These are phyloP conservation scores for Suillus hirtellus DNA, from an alignment of 768 basidiomycete species.

Conservation along the genomic window DNA sequence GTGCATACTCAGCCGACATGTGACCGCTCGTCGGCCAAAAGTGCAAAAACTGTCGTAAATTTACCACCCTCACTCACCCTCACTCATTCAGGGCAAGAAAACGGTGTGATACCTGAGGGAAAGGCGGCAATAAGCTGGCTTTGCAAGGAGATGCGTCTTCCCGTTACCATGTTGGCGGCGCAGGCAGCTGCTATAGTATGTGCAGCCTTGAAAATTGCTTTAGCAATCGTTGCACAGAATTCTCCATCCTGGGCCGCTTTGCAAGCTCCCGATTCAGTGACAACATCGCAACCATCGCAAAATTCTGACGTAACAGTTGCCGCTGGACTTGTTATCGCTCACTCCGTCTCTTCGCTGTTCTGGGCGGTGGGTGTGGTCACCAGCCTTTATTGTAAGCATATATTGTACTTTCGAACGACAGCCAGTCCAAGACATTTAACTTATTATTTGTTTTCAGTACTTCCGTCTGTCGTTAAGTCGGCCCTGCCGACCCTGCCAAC, in stretches of 20 bases:
- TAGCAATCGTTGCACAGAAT: constrained; percentile 12
- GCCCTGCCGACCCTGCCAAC: not conserved
- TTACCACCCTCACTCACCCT: constrained; percentile 12
- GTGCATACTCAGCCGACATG: constrained; percentile 14
- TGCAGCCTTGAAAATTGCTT: constrained; percentile 24
- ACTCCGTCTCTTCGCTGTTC: constrained; percentile 21
- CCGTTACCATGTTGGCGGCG: constrained; percentile 15
- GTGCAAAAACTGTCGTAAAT: not conserved
- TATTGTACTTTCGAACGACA: no score
- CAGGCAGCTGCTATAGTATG: constrained; percentile 26
- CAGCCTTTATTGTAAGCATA: constrained; percentile 25
- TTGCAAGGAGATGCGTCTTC: constrained; percentile 12
- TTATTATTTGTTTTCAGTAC: constrained; percentile 1
- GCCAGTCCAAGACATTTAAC: not conserved
- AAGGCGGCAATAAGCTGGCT: not conserved
- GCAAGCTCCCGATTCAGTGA: not conserved
- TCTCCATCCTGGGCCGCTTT: not conserved
- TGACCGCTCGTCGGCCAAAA: not conserved
- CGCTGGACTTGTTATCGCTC: constrained; percentile 21
- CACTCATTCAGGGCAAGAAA: not conserved
- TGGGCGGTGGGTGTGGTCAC: constrained; percentile 26
- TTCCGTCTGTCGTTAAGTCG: not conserved
- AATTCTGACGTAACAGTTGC: not conserved
- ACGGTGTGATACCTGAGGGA: not conserved
- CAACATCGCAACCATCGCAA: not conserved